phyloP scores from a whole-genome alignment of 768 basidiomycete species.

The Xanthoconium stramineum region DNA sequence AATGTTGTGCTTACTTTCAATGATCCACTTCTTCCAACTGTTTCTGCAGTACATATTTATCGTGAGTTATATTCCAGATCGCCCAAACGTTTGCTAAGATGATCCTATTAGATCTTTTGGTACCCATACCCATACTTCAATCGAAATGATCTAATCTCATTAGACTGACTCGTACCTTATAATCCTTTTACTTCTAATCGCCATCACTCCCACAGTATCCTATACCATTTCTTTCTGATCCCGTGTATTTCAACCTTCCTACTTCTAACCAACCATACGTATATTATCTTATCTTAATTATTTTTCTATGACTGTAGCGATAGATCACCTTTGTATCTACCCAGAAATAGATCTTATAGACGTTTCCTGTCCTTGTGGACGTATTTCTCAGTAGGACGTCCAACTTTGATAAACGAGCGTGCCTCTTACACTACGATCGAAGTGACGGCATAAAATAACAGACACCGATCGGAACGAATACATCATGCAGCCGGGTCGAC shows the following conservation, averaged over 20 bases:
- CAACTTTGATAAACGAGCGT: neutral
- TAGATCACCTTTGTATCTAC: conserved; percentile 11
- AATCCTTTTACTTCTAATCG: neutral
- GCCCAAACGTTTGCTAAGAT: neutral
- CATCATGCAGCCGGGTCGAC: neutral
- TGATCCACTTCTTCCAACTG: neutral
- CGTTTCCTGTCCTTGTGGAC: neutral
- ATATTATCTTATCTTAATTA: neutral
- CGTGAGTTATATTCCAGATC: conserved; percentile 2
- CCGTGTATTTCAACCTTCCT: neutral
- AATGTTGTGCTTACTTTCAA: neutral
- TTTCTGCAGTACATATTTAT: neutral
- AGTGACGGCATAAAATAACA: neutral
- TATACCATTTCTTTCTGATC: neutral
- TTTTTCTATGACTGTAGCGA: conserved; percentile 17
- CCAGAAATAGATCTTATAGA: conserved; percentile 1
- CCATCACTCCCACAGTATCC: neutral
- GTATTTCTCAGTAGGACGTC: neutral
- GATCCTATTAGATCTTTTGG: conserved; percentile 1
- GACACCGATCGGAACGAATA: neutral
- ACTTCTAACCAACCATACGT: neutral
- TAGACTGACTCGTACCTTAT: neutral
- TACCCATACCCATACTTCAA: neutral
- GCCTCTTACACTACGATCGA: neutral
- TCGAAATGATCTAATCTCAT: neutral